Evolutionary conservation across 306 rosid genomes (phyloP), one percentile per base, ranked within the genome.

Genomic region (Acacia crassicarpa): DNA sequence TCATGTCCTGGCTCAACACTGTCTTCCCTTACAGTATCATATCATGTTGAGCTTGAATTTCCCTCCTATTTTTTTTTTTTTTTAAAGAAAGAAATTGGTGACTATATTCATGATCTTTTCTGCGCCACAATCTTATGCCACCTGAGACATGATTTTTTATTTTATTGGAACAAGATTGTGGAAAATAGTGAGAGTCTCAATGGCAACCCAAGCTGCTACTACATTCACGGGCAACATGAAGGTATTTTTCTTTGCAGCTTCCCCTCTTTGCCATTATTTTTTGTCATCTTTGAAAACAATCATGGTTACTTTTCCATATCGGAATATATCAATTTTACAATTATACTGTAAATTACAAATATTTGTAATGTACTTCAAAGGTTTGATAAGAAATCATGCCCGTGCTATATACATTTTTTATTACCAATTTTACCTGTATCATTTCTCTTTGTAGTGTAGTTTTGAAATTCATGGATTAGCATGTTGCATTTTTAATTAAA

Each of bases 201-300:
- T 76, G 79, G 69, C 79, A 46, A 84, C 83, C 73, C 83, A 84
- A 87, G 85, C 83, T 85, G 72, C 81, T 2, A 76, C 68, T 11
- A 6, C 78, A 35, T 87, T 87, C 74, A 83, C 5, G 2, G 81
- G 81, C 66, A 84, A 87, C 84, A 58, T 79, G 84, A 87, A 87
- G 86, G 90, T 87, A 41, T 74, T 61, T 78, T 69, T 11, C 67
- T 25, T 22, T 23, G 1, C 23, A n/a, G 1, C 12, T 11, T 25
- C 6, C 4, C 35, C 38, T 40, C 68, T 38, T 75, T 5, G 58
- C 41, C 3, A 1, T 40, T 76, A 23, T 27, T 2, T 58, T 59
- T 38, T 15, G 17, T 27, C 41, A 12, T 35, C n/a, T 75, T 74
- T 19, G 46, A 53, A 66, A 46, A 0, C n/a, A 4, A 0, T 15